Evolutionary conservation across 148 eudicot species (phyloP).

Genomic region (Chenopodium berlandieri): DNA sequence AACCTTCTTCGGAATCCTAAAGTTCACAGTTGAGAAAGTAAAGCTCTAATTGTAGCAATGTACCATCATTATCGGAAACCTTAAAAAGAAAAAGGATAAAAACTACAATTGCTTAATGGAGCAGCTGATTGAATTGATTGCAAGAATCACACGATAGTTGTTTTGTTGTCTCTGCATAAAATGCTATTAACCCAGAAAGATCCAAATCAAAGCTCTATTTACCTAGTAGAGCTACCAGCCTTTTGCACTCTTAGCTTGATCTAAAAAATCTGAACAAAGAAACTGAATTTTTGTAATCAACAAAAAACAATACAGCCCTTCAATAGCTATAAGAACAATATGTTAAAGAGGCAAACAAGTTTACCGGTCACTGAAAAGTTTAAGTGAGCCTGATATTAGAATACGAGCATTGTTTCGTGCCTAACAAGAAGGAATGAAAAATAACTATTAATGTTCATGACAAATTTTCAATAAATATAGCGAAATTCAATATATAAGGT

Average conservation of each 20-base stretch:
- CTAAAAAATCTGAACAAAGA: conserved; percentile 56
- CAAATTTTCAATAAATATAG: neutral
- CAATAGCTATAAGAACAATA: neutral
- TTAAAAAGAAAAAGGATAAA: neutral
- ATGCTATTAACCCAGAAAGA: neutral
- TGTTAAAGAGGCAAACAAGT: conserved; percentile 1
- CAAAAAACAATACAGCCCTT: neutral
- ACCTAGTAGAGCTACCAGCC: conserved; percentile 72
- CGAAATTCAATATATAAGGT: no score
- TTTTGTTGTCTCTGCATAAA: conserved; percentile 1
- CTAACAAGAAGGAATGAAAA: conserved; percentile 31
- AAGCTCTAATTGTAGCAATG: neutral
- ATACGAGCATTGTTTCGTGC: conserved; percentile 89
- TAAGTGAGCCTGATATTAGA: conserved; percentile 73
- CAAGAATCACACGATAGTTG: neutral
- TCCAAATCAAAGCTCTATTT: neutral
- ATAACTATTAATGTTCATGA: neutral
- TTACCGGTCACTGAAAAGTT: conserved; percentile 75
- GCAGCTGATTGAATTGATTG: neutral
- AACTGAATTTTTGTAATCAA: neutral
- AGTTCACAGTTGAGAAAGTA: neutral
- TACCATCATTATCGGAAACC: neutral
- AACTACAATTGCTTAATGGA: neutral
- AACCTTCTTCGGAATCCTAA: neutral
- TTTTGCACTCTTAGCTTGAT: conserved; percentile 61